A percentile compares a stretch with the other conserved stretches of the same genome.
phyloP scores from a whole-genome alignment of 2,329 filamentous ascomycete genomes.

The Colletotrichum zoysiae region DNA sequence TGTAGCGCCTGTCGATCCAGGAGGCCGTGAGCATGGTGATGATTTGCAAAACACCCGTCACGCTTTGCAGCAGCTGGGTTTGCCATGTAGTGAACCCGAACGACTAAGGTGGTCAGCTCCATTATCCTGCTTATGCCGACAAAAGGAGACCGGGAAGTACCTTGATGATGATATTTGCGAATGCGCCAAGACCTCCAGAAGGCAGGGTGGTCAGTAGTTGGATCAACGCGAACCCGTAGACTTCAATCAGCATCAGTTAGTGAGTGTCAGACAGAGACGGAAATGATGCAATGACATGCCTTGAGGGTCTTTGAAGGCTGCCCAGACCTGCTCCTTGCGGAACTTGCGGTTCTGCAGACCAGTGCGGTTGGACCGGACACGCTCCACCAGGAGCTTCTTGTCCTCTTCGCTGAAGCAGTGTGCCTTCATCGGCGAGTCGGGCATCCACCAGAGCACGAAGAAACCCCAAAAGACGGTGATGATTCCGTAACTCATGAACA shows the following conservation, averaged over 20 bases:
- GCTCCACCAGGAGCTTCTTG: conserved; percentile 53
- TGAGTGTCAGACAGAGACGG: too few relatives aligned
- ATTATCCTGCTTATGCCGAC: too few relatives aligned
- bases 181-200: conserved; percentile 78
- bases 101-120: conserved; percentile 44
- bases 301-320: conserved; percentile 52
- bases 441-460: conserved; percentile 57
- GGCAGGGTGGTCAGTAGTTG: conserved; percentile 79
- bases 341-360: conserved; percentile 52
- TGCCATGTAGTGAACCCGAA: conserved; percentile 75
- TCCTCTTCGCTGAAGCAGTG: conserved; percentile 60
- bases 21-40: conserved; percentile 74
- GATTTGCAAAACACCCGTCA: conserved; percentile 80
- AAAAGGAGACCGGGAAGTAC: not conserved
- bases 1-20: conserved; percentile 75
- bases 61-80: conserved; percentile 81
- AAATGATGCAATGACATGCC: not conserved
- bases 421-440: conserved; percentile 64
- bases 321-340: conserved; percentile 54
- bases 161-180: conserved; percentile 80
- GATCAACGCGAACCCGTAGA: conserved; percentile 73
- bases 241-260: not conserved
- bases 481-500: conserved; percentile 58
- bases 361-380: conserved; percentile 54
- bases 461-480: conserved; percentile 52